phyloP scores from a whole-genome alignment of 768 basidiomycete species.

The Hirschioporus abietinus region DNA sequence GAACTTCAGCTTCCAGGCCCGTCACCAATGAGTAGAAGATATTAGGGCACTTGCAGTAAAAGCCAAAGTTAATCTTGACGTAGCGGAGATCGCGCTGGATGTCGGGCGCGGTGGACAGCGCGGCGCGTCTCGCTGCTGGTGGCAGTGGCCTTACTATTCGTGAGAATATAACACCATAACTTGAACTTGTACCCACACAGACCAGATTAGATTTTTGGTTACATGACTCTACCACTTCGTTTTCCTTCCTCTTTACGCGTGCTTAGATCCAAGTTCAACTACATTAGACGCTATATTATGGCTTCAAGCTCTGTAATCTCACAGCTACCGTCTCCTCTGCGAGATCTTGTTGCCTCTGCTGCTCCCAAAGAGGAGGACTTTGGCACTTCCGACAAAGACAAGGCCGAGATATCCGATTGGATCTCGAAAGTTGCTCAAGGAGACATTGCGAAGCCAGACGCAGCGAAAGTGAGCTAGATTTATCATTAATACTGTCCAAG shows the following conservation, averaged over 20 bases:
- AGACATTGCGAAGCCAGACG: conserved; percentile 39
- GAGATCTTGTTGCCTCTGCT: conserved; percentile 47
- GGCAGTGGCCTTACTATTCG: background rate
- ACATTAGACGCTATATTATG: conserved; percentile 32
- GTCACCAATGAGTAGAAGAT: background rate
- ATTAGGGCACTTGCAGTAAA: too few relatives aligned
- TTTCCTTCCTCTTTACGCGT: background rate
- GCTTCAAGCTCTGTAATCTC: conserved; percentile 45
- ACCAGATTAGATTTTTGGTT: background rate
- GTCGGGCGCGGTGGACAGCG: background rate
- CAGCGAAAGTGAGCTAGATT: conserved; percentile 40
- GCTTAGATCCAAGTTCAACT: background rate
- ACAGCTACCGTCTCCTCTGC: conserved; percentile 42
- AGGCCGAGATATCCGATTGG: conserved; percentile 63
- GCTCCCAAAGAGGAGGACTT: conserved; percentile 40
- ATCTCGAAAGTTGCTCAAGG: conserved; percentile 56
- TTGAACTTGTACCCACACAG: background rate
- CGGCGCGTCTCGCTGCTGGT: too few relatives aligned
- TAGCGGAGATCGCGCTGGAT: background rate
- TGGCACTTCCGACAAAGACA: conserved; percentile 57
- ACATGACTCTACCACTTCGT: background rate
- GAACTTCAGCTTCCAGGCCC: background rate
- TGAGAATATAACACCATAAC: background rate
- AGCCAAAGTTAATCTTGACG: too few relatives aligned
- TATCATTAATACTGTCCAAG: background rate